phyloP scores from a whole-genome alignment of 106 monocot species.

The Phalaenopsis equestris region DNA sequence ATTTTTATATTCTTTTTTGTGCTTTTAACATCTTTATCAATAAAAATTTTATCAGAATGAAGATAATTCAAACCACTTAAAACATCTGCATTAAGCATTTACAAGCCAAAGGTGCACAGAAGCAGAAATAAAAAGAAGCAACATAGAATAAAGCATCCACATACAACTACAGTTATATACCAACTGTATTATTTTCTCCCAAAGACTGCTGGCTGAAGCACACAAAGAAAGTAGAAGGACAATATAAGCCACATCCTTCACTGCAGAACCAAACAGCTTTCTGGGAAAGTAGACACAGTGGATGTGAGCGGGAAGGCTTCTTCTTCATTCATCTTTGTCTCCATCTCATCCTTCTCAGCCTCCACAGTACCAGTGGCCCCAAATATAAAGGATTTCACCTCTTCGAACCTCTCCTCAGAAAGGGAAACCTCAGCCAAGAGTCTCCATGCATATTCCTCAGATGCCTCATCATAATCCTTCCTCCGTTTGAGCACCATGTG shows the following conservation, averaged over 20 bases:
- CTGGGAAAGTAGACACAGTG: conserved; percentile 12
- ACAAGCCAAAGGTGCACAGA: conserved; percentile 1
- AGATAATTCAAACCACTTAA: background rate
- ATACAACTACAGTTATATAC: background rate
- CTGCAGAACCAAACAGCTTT: conserved; percentile 49
- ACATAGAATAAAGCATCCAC: too few relatives aligned
- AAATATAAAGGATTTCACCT: conserved; percentile 60
- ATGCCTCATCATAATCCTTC: conserved; percentile 75
- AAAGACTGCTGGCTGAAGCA: background rate
- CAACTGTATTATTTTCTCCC: background rate
- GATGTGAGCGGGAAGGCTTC: background rate
- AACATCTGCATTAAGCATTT: background rate
- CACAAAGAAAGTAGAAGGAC: background rate
- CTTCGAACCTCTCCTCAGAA: conserved; percentile 66
- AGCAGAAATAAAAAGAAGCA: background rate
- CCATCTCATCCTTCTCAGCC: conserved; percentile 8
- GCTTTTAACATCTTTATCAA: too few relatives aligned
- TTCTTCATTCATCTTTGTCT: background rate
- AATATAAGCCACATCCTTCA: conserved; percentile 12
- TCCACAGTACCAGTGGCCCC: conserved; percentile 42
- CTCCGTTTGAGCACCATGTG: conserved; percentile 85
- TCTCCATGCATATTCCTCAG: conserved; percentile 63
- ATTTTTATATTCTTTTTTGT: too few relatives aligned
- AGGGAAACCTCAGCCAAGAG: conserved; percentile 80
- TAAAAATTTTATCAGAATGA: background rate